Evolutionary conservation across 75 land plant genomes (phyloP), one percentile per base, ranked within the genome.

Genomic region (Larix kaempferi): DNA sequence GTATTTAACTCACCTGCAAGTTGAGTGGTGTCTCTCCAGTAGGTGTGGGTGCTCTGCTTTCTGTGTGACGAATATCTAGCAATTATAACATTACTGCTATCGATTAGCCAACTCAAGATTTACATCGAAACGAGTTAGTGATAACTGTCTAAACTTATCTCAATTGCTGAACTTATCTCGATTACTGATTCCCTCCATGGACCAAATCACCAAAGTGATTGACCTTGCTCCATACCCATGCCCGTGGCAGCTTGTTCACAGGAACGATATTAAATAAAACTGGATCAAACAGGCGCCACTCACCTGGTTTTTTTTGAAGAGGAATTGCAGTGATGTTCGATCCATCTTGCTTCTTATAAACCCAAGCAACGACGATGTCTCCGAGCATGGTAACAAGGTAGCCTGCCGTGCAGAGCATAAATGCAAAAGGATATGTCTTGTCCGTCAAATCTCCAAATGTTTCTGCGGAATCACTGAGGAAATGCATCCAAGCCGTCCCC

Each of bases 381-480:
- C 79, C 91, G 17, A 91, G 69, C 93, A 91, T 91, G 82, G 96
- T 93, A 7, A 93, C 77, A 74, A 95, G 77, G 74, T 78, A 85
- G 7, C 87, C 87, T 15, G 78, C 73, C 56, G 71, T 62, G 5
- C 65, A 62, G 14, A 62, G 65, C 65, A 62, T 62, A 4, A 62
- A 62, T 62, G 65, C 65, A 14, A 62, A 62, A 14, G 65, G 65
- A 25, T 62, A 62, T 14, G 33, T 26, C 27, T 62, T 62, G 15
- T 26, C 33, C 15, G 65, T 62, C 65, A 62, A 26, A 13, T 62
- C 65, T 26, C 4, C 14, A 13, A 62, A 62, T 1, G 65, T 62
- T 5, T 13, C 1, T 26, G 65, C 65, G 1, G 65, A 62, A 62
- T 62, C 65, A 27, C 65, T 26, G 16, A 62, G 5, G 29, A 62